phyloP scores from a whole-genome alignment of 352 stramenopile genomes.

The Phytophthora palmivora region DNA sequence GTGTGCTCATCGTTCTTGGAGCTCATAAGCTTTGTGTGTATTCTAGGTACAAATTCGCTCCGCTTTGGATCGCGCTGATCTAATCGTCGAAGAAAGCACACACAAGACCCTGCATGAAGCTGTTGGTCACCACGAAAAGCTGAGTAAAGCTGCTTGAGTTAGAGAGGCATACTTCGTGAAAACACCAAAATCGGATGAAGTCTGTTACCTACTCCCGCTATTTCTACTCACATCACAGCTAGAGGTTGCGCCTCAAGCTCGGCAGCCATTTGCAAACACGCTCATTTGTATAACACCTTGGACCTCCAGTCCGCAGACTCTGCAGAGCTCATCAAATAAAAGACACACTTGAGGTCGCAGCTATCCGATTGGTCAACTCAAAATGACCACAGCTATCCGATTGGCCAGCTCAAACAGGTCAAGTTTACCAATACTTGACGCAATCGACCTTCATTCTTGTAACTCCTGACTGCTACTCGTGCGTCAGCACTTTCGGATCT shows the following conservation, averaged over 20 bases:
- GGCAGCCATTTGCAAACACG: too few species aligned
- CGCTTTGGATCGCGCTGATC: slow-evolving; percentile 44
- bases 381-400: neutral
- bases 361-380: slow-evolving; percentile 4
- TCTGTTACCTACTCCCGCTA: too few species aligned
- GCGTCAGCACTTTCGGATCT: slow-evolving; percentile 20
- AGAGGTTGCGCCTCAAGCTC: too few species aligned
- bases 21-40: neutral
- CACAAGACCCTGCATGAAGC: neutral
- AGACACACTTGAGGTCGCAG: too few species aligned
- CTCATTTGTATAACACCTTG: too few species aligned
- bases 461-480: neutral
- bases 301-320: too few species aligned
- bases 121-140: slow-evolving; percentile 1
- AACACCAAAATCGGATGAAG: too few species aligned
- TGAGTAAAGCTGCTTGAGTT: slow-evolving; percentile 32
- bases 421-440: slow-evolving; percentile 13
- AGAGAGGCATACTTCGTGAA: too few species aligned
- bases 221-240: too few species aligned
- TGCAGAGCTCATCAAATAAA: too few species aligned
- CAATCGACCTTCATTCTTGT: slow-evolving; percentile 16
- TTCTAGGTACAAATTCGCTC: slow-evolving; percentile 35
- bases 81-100: slow-evolving; percentile 7
- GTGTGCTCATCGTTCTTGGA: neutral
- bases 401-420: slow-evolving; percentile 2